Base-by-base conservation (phyloP, 116 monocot species). In the Iris pallida region DNA sequence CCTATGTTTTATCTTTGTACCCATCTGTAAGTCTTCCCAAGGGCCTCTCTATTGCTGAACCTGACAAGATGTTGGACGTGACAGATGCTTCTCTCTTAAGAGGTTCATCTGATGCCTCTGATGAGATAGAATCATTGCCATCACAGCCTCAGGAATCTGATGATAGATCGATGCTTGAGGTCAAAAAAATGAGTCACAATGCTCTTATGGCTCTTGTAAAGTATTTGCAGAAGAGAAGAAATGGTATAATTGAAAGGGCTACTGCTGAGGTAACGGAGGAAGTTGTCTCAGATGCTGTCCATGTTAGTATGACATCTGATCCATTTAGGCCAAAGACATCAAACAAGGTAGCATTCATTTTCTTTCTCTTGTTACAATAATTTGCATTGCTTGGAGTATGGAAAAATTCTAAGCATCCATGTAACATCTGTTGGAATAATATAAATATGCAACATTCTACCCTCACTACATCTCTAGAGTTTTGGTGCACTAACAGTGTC, bases 211-310 rank as follows among this genome's bases (percentile, higher is more conserved):
- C 94, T 48, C 88, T 99, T 51, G 81, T 78, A 18, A 99, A 99
- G 73, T 99, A 90, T 56, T 84, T 99, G 76, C 90, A 99, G 65
- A 93, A 88, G 75, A 93, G 80, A 79, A 83, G 99, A 81, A 63
- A 58, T 66, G 78, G 69, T 74, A 78, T 93, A 52, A 83, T 99
- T 81, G 99, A 99, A 78, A 86, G 82, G 79, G 99, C 94, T 60
- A 86, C 86, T 40, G 86, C 94, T 72, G 99, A 99, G 76, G 81
- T 93, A 64, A 94, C 99, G 20, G 90, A 99, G 57, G 99, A 93
- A 69, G 90, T 99, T 67, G 94, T 98, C 56, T 83, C 78, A 51
- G 84, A 86, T 80, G 96, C 84, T 68, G 91, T 96, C 55, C 85
- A 86, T 43, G 78, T 78, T 20, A 81, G 76, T 56, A 43, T 60